Conservation (phyloP, 192 early-diverging fungal species). For the Backusella macrospora region DNA sequence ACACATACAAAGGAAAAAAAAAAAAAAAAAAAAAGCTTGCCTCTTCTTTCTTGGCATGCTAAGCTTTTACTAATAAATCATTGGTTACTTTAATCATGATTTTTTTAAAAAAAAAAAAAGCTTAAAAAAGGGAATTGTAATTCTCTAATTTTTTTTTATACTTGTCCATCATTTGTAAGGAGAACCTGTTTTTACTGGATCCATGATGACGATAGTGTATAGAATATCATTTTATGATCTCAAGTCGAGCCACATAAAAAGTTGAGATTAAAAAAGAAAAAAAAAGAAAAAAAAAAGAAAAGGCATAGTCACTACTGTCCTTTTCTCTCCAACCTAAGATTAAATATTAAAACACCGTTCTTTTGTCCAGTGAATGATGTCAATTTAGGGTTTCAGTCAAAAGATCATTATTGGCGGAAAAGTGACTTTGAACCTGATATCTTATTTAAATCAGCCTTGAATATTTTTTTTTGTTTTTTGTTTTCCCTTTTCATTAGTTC, state of each 20-base stretch:
- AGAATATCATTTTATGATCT: not conserved
- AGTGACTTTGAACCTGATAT: slow-evolving; percentile 10
- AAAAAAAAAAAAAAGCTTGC: not conserved
- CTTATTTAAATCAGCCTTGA: slow-evolving; percentile 9
- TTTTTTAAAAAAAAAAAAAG: not conserved
- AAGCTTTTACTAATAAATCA: not conserved
- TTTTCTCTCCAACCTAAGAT: not conserved
- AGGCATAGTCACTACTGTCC: not conserved
- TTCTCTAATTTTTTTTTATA: not conserved
- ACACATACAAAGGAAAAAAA: too few relatives aligned
- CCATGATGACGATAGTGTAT: not conserved
- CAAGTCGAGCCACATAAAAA: not conserved
- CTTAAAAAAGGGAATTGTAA: too few relatives aligned
- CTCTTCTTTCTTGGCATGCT: slow-evolving; percentile 6
- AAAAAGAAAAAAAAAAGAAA: too few relatives aligned
- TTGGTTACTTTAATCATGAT: not conserved
- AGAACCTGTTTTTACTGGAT: not conserved
- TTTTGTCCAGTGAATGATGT: not conserved
- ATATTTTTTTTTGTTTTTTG: not conserved
- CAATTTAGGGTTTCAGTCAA: slow-evolving; percentile 7
- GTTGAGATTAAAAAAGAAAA: not conserved
- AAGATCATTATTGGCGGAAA: slow-evolving; percentile 2
- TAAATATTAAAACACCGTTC: not conserved
- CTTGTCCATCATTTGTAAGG: slow-evolving; percentile 9
- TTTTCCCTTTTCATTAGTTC: too few relatives aligned